Conservation (phyloP, 75 land plant species). For the Ceratopteris richardii region DNA sequence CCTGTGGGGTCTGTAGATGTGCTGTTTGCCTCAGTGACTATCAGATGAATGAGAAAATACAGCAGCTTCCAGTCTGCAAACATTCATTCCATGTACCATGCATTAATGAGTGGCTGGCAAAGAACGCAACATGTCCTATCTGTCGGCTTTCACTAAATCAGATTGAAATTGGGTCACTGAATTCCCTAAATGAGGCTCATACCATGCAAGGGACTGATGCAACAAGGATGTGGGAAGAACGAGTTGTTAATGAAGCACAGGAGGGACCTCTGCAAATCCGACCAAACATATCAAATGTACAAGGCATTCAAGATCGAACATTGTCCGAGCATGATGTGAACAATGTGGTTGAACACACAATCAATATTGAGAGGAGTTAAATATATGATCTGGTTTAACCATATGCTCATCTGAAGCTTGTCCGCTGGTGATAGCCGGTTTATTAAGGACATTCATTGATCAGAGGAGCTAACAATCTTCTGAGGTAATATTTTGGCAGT, state of each 20-base stretch:
- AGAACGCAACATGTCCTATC: constrained; percentile 73
- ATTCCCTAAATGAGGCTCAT: not conserved
- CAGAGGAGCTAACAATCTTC: too few relatives aligned
- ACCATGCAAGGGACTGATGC: not conserved
- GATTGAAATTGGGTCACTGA: not conserved
- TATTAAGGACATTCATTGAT: too few relatives aligned
- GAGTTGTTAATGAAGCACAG: constrained; percentile 1
- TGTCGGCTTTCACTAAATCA: constrained; percentile 64
- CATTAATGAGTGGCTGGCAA: constrained; percentile 69
- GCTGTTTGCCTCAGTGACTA: constrained; percentile 79
- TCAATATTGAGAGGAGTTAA: not conserved
- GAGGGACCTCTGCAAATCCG: not conserved
- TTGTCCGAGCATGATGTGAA: not conserved
- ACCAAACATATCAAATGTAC: not conserved
- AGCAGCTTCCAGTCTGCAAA: constrained; percentile 66
- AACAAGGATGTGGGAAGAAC: constrained; percentile 3
- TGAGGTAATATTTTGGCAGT: too few relatives aligned
- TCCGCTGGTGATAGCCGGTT: too few relatives aligned
- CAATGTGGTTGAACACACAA: not conserved
- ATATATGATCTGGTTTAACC: too few relatives aligned
- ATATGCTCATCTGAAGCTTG: too few relatives aligned
- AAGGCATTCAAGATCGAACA: not conserved
- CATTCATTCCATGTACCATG: constrained; percentile 82
- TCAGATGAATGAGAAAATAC: constrained; percentile 50
- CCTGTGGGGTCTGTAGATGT: constrained; percentile 33